Conservation (phyloP, 164 flowering plant genomes). For the Dillenia suffruticosa region DNA sequence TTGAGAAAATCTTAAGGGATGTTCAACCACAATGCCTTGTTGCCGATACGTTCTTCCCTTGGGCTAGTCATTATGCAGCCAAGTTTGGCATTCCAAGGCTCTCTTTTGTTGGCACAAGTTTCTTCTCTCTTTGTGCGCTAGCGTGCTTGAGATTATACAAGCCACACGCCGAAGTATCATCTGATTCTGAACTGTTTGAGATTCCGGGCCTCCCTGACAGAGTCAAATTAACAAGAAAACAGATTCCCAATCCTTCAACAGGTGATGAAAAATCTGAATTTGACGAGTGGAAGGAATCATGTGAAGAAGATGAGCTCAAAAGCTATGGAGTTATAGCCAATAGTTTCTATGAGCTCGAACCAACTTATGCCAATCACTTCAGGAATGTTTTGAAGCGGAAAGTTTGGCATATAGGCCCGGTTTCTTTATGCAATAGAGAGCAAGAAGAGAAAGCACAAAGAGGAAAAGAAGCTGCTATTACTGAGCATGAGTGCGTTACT, state of each 20-base stretch:
- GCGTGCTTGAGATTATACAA: conserved; percentile 12
- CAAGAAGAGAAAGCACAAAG: conserved; percentile 13
- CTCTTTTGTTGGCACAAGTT: conserved; percentile 40
- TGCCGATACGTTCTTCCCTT: conserved; percentile 52
- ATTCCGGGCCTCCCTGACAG: conserved; percentile 44
- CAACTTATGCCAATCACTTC: conserved; percentile 27
- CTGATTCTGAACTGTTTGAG: conserved; percentile 37
- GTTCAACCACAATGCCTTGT: conserved; percentile 41
- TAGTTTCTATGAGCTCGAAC: conserved; percentile 52
- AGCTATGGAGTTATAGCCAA: conserved; percentile 42
- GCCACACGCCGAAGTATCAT: conserved; percentile 28
- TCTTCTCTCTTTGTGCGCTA: conserved; percentile 27
- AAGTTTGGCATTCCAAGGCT: conserved; percentile 44
- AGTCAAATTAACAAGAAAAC: conserved; percentile 11
- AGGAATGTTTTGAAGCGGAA: conserved; percentile 19
- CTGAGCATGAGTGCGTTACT: conserved; percentile 7
- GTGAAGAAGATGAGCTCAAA: conserved; percentile 16
- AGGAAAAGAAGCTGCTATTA: conserved; percentile 12
- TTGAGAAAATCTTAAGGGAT: conserved; percentile 29
- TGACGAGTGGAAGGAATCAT: not conserved
- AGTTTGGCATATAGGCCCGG: conserved; percentile 50
- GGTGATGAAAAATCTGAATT: conserved; percentile 1
- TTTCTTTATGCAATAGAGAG: conserved; percentile 29
- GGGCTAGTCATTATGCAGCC: conserved; percentile 38
- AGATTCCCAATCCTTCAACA: not conserved